Evolutionary conservation across 2,329 filamentous ascomycete genomes (phyloP), one percentile per base, ranked within the genome.

Genomic region (Xylariaceae sp.): DNA sequence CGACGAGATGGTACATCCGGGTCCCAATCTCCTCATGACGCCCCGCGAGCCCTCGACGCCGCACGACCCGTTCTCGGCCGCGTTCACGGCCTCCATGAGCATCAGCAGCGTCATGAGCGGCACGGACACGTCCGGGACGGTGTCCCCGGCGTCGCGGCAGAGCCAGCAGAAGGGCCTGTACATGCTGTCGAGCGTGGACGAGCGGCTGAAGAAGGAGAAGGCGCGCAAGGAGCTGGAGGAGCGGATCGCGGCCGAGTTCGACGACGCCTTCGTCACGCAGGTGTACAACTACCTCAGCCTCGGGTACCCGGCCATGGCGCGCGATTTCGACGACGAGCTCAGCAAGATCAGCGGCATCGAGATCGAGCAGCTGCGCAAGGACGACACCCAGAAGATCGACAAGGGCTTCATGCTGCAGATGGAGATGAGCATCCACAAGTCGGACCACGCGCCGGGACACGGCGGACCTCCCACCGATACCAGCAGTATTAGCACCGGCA

Each of bases 261-360:
- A 88, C 58, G 91, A 96, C 70, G 80, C 80, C 2, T 96, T 97
- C 71, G 86, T 97, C 53, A 96, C 93, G 0, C 93, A 98, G 73
- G 93, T 98, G 7, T 98, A 96, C 81, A 97, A 98, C 73, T 98
- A 98, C 73, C 81, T 98, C 16, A 96, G 91, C 0, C 82, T 98
- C 4, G 93, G 93, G 4, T 97, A 97, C 72, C 93, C 93, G 2
- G 88, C 90, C 32, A 86, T 92, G 67, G 93, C 93, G 10, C 85
- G 89, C 20, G 82, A 85, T 40, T 98, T 90, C 68, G 93, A 98
- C 69, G 83, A 87, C 10, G 93, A 98, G 76, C 79, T 98, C 19
- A 85, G 87, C 64, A 91, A 89, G 70, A 96, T 97, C 54, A 89
- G 88, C 29, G 80, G 82, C 9, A 86, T 96, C 6, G 71, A 83